Evolutionary conservation across 2,329 filamentous ascomycete species (phyloP), one percentile per base, ranked within the genome.

Genomic region (Penicillium glabrum): DNA sequence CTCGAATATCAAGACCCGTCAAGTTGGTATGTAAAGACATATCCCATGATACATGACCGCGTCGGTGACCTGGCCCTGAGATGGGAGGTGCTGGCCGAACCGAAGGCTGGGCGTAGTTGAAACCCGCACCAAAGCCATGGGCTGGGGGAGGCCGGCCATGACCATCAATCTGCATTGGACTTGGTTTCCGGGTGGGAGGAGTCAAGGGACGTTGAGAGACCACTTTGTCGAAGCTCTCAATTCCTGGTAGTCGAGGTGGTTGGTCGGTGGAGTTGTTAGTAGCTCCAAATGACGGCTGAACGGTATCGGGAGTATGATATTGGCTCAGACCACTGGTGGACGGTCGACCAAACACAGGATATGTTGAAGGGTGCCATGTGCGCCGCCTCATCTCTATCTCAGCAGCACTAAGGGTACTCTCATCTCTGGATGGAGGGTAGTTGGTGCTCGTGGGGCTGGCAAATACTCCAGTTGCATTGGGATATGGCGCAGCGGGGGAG

Each of bases 151-250:
- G 59, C 3, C 63, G 77, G 63, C 50, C 74, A 3, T 78, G 78
- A 43, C 75, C 68, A 63, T 96, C 91, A 10, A 92, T 76, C 68
- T 89, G 84, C 90, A 95, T 93, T 0, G 91, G 90, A 51, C 90
- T 92, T 2, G 85, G 80, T 53, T 83, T 82, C 46, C 88, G 85
- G 48, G 85, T 82, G 1, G 85, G 83, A 8, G 88, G 86, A 0
- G 89, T 85, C 13, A 80, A 72, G 1, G 86, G 83, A 21, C 83
- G 83, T 26, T 86, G 88, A 24, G 68, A 69, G 24, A 75, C 63
- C n/a, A 90, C 80, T 54, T 90, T 87, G 68, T 93, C 91, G 66
- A 97, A 96, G 16, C 91, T 96, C 71, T 96, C 91, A 63, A 97
- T 97, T 14, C 93, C 92, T 1, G 93, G 93, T 14, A 97, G 82